Base-by-base conservation (phyloP, 108 stramenopile species). In the Fragilaria crotonensis region DNA sequence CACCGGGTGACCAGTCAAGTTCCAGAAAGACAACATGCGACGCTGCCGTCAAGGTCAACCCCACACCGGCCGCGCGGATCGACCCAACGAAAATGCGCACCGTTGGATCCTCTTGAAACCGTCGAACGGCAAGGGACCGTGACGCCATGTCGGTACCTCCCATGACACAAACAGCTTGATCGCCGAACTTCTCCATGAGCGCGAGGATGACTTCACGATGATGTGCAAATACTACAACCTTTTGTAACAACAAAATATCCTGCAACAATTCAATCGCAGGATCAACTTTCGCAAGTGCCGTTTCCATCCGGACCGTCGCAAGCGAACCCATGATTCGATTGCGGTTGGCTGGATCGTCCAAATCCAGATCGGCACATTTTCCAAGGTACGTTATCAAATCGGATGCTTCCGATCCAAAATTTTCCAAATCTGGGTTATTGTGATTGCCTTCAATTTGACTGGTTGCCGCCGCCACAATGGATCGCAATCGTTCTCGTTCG, bases 171-270 rank as follows among this genome's bases (percentile, higher is more conserved):
- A 71, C 70, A 22, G 54, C 32, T 21, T 18, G 14, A 14, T 59
- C 25, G n/a, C 58, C 58, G 51, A 71, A 71, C n/a, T 59, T 23
- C 22, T 71, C 33, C 30, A 59, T 23, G 4, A 71, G 30, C 4
- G 7, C 47, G 4, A 50, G 29, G n/a, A 64, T 48, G 14, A 71
- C 20, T 17, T 41, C 58, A 5, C 63, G 44, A 52, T 71, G 70
- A 52, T 71, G 70, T 2, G 57, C 63, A 71, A 71, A 71, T 11
- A 71, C 70, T 5, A 71, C 70, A 33, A 71, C 64, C 58, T 71
- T 71, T 17, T 71, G 29, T 4, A n/a, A 51, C 33, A 23, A 4
- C 11, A 65, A 21, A 5, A 30, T 30, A 53, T 64, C 63, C 18
- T 71, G 41, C 20, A 68, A 30, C 21, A 68, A 30, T 14, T 47